Evolutionary conservation across 495 filamentous ascomycete species (phyloP), one percentile per base, ranked within the genome.

Genomic region (Aspergillus hancockii): DNA sequence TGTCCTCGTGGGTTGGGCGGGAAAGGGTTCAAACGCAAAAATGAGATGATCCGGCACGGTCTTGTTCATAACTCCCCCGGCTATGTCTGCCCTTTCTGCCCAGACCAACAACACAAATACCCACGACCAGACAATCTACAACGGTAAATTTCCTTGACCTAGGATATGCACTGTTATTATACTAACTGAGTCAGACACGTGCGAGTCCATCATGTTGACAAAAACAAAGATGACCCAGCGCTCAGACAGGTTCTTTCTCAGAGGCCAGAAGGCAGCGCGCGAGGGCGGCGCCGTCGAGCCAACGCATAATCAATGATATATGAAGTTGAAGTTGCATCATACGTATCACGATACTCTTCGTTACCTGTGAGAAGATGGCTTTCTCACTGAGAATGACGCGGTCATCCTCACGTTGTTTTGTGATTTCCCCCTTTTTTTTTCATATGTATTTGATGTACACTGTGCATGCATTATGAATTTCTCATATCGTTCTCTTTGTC

Each of bases 11-110:
- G 84, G 8, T 83, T 90, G 61, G 90, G 89, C 14, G 94, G 94
- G 16, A 96, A 91, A 72, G 94, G 95, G 0, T 98, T 98, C 80
- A 98, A 98, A 72, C 85, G 95, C 41, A 98, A 98, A 73, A 98
- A 98, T 64, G 95, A 98, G 75, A 98, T 98, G 95, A 97, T 98
- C 59, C 83, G 94, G 19, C 94, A 98, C 76, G 93, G 93, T 4
- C 81, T 98, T 1, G 94, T 98, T 2, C 94, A 98, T 66, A 88
- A 92, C 57, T 96, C 92, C 8, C 94, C 94, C 12, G 94, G 95
- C 61, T 98, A 98, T 71, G 88, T 97, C 34, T 98, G 95, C 73
- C 94, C 94, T 2, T 98, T 97, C 70, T 98, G 94, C 71, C 89
- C 91, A 3, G 93, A 98, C 71, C 81, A 91, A 62, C 93, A 98